A percentile compares a stretch with the other conserved stretches of the same genome.
phyloP scores from a whole-genome alignment of 2,329 filamentous ascomycete genomes.

The Cordyceps cateniannulata region DNA sequence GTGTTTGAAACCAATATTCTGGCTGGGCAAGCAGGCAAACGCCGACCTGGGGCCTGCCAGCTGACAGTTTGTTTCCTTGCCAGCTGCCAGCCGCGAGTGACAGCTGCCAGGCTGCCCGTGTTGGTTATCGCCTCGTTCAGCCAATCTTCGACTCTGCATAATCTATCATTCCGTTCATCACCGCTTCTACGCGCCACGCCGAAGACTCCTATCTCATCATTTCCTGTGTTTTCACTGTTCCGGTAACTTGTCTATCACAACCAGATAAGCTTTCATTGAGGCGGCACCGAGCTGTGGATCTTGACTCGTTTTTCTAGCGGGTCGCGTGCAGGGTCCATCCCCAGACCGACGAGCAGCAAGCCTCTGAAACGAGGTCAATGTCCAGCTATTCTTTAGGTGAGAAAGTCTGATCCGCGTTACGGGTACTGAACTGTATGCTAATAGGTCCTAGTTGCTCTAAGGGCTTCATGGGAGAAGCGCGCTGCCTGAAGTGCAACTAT shows the following conservation, averaged over 20 bases:
- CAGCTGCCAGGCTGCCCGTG: background rate
- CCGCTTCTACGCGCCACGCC: background rate
- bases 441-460: background rate
- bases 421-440: background rate
- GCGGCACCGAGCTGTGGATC: constrained; percentile 4
- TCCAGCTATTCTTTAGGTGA: background rate
- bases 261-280: constrained; percentile 1
- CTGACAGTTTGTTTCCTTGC: background rate
- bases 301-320: background rate
- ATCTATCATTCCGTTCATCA: background rate
- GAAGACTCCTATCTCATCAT: background rate
- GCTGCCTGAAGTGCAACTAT: background rate
- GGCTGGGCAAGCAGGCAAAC: background rate
- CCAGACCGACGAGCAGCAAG: background rate
- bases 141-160: background rate
- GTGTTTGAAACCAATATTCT: background rate
- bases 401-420: background rate
- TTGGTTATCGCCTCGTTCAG: background rate
- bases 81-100: background rate
- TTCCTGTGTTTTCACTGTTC: background rate
- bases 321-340: constrained; percentile 2
- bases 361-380: background rate
- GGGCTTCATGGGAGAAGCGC: too few species aligned
- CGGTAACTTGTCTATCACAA: constrained; percentile 1
- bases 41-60: background rate